phyloP scores from a whole-genome alignment of 2,329 filamentous ascomycete species.

The Calonectria leucothoes region DNA sequence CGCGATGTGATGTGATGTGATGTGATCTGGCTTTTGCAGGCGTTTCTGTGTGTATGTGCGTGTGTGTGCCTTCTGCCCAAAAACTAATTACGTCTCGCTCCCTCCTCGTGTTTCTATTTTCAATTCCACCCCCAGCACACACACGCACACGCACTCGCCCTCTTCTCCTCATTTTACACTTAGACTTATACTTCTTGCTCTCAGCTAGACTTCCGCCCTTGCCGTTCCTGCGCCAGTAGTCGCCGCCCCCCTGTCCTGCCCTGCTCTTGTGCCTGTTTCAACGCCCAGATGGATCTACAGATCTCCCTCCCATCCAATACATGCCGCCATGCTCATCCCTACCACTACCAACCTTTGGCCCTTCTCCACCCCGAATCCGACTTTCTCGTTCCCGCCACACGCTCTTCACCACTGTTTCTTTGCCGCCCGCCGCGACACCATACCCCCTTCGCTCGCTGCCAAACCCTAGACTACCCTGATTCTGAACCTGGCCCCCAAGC shows the following conservation, averaged over 20 bases:
- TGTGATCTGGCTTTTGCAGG: background rate
- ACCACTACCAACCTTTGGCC: background rate
- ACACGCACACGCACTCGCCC: background rate
- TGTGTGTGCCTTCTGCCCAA: background rate
- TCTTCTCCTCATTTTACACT: background rate
- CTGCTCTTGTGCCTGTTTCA: slow-evolving; percentile 10
- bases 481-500: background rate
- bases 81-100: background rate
- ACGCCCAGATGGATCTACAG: slow-evolving; percentile 16
- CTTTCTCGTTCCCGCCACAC: background rate
- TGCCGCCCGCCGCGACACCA: slow-evolving; percentile 5
- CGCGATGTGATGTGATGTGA: slow-evolving; percentile 8
- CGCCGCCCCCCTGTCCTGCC: background rate
- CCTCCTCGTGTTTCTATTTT: background rate
- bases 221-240: background rate
- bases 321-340: background rate
- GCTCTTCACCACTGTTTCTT: slow-evolving; percentile 12
- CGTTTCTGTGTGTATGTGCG: background rate
- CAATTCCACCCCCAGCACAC: background rate
- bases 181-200: background rate
- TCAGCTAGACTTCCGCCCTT: background rate
- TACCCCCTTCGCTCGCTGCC: background rate
- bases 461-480: background rate
- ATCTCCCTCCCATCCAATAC: slow-evolving; percentile 2
- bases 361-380: background rate